Conservation (phyloP, 768 basidiomycete species). For the Tricholoma bakamatsutake region DNA sequence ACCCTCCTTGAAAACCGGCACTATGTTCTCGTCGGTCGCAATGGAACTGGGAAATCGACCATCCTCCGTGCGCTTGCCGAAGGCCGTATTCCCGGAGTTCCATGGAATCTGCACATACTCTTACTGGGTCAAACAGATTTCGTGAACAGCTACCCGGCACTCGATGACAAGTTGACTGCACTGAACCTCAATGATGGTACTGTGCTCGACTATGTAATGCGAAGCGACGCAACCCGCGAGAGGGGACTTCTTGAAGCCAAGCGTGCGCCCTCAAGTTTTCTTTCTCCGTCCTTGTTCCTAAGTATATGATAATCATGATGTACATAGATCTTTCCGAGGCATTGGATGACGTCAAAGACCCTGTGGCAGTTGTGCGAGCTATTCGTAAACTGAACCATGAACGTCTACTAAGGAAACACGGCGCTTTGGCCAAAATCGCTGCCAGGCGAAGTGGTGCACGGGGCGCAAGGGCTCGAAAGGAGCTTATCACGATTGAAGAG, state of each 20-base stretch:
- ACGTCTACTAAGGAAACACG: conserved; percentile 22
- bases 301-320: too few species aligned
- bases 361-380: conserved; percentile 16
- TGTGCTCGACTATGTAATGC: conserved; percentile 36
- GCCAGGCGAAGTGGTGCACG: conserved; percentile 47
- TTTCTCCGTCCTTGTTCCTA: background rate
- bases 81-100: conserved; percentile 42
- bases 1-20: conserved; percentile 42
- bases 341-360: conserved; percentile 23
- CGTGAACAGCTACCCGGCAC: conserved; percentile 13
- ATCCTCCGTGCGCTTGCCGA: conserved; percentile 37
- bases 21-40: conserved; percentile 51
- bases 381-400: conserved; percentile 24
- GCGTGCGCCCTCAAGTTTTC: conserved; percentile 15
- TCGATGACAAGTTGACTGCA: conserved; percentile 14
- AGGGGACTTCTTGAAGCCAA: conserved; percentile 24
- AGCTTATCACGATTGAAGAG: conserved; percentile 40
- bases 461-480: conserved; percentile 51
- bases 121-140: conserved; percentile 37
- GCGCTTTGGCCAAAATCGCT: conserved; percentile 41
- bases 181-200: conserved; percentile 14
- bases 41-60: conserved; percentile 49
- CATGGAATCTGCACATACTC: conserved; percentile 34
- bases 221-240: conserved; percentile 34
- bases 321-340: conserved; percentile 12